Conservation (phyloP, 805 yeast species). For the Kregervanrija fluxuum region DNA sequence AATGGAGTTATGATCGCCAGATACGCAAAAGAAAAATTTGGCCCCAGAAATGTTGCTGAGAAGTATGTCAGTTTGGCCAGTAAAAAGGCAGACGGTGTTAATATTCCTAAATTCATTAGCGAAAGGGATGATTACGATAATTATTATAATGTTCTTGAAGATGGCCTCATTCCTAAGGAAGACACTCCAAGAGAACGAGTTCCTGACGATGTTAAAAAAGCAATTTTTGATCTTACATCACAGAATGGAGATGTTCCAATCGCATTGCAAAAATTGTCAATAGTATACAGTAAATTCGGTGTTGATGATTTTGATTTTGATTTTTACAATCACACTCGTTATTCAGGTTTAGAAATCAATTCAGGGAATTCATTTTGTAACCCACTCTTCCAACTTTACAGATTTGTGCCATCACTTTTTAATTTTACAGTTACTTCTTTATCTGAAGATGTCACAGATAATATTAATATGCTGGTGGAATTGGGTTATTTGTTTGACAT, state of each 20-base stretch:
- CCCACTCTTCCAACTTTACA: constrained; percentile 68
- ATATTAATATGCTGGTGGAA: constrained; percentile 59
- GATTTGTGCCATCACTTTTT: constrained; percentile 69
- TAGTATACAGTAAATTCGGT: constrained; percentile 83
- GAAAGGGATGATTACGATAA: constrained; percentile 36
- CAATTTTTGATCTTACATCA: constrained; percentile 27
- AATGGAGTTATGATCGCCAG: constrained; percentile 35
- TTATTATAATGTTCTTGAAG: constrained; percentile 6
- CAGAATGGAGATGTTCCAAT: constrained; percentile 49
- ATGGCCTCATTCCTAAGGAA: constrained; percentile 2
- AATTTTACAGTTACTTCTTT: constrained; percentile 54
- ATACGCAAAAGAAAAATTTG: constrained; percentile 52
- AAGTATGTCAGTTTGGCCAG: constrained; percentile 35
- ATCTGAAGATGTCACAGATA: constrained; percentile 42
- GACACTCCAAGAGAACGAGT: constrained; percentile 2
- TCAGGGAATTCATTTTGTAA: constrained; percentile 73
- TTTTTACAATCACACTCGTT: constrained; percentile 66
- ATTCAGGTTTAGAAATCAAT: constrained; percentile 86
- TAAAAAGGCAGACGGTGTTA: constrained; percentile 19
- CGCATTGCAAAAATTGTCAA: constrained; percentile 66
- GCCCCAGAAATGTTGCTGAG: constrained; percentile 43
- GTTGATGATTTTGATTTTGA: constrained; percentile 90
- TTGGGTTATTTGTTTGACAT: constrained; percentile 87
- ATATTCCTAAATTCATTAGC: constrained; percentile 52
- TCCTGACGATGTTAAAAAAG: constrained; percentile 14